These are phyloP conservation scores for Lepiota venenata DNA, from an alignment of 768 basidiomycete species.

Conservation along the genomic window DNA sequence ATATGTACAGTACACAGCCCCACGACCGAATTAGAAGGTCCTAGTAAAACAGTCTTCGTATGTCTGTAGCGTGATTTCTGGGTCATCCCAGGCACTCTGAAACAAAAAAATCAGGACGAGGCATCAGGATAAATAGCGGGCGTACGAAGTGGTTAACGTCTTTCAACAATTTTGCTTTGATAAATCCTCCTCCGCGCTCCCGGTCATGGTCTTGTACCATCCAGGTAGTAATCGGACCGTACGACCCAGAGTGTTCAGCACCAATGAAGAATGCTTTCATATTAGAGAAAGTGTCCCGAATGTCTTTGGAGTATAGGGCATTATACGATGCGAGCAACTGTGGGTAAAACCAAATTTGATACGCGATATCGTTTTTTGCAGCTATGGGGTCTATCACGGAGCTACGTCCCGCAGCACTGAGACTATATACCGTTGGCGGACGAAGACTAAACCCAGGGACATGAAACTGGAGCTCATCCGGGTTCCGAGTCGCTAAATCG, in stretches of 20 bases:
- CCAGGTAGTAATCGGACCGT: neutral
- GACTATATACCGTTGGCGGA: neutral
- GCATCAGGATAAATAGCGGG: neutral
- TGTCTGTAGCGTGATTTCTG: neutral
- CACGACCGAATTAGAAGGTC: neutral
- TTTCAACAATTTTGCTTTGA: neutral
- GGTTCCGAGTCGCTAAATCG: conserved; percentile 2
- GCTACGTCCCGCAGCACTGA: neutral
- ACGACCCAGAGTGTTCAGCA: neutral
- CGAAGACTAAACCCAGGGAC: neutral
- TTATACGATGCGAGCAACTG: neutral
- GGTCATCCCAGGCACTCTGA: neutral
- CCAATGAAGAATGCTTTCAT: conserved; percentile 1
- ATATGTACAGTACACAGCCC: too few species aligned
- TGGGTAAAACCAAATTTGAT: neutral
- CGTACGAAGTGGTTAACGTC: conserved; percentile 3
- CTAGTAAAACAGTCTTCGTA: neutral
- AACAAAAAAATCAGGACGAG: neutral
- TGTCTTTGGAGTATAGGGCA: neutral
- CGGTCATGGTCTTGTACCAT: neutral
- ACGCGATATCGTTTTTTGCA: neutral
- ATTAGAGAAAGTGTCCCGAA: neutral
- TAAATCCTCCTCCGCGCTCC: neutral
- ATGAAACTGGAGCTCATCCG: neutral
- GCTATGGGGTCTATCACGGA: neutral